Evolutionary conservation across 2,329 filamentous ascomycete genomes (phyloP).

Genomic region (Decorospora gaudefroyi): DNA sequence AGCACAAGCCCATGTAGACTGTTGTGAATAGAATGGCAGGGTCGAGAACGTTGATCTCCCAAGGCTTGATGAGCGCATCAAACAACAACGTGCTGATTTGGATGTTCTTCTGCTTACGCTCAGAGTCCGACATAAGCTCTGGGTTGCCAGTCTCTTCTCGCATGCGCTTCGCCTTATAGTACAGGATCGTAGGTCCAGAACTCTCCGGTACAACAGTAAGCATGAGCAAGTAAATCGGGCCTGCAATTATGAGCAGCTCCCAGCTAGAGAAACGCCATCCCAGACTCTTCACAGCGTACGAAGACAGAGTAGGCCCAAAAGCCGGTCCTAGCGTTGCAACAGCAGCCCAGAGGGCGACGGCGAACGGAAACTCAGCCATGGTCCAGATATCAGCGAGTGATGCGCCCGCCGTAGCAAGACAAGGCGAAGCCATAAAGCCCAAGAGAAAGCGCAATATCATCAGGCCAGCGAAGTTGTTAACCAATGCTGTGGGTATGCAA

Average conservation of each 20-base stretch:
- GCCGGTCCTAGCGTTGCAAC: slow-evolving; percentile 64
- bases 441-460: slow-evolving; percentile 56
- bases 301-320: slow-evolving; percentile 65
- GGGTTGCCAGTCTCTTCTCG: slow-evolving; percentile 68
- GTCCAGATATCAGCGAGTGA: slow-evolving; percentile 45
- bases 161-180: slow-evolving; percentile 69
- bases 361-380: slow-evolving; percentile 49
- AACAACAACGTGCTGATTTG: slow-evolving; percentile 48
- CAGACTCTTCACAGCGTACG: slow-evolving; percentile 69
- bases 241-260: slow-evolving; percentile 79
- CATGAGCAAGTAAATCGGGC: slow-evolving; percentile 71
- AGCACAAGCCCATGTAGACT: slow-evolving; percentile 81
- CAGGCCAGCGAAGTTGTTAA: slow-evolving; percentile 64
- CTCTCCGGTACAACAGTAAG: slow-evolving; percentile 85
- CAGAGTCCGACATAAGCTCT: slow-evolving; percentile 74
- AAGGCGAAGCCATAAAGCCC: slow-evolving; percentile 44
- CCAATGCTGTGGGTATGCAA: slow-evolving; percentile 66
- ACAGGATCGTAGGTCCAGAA: slow-evolving; percentile 66
- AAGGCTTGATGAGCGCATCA: slow-evolving; percentile 69
- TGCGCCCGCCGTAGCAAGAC: slow-evolving; percentile 44
- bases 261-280: slow-evolving; percentile 85
- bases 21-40: slow-evolving; percentile 81
- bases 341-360: slow-evolving; percentile 49
- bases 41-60: slow-evolving; percentile 81
- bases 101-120: slow-evolving; percentile 64